These are phyloP conservation scores for Prunella vulgaris DNA, from an alignment of 257 asterid genomes.

Conservation along the genomic window DNA sequence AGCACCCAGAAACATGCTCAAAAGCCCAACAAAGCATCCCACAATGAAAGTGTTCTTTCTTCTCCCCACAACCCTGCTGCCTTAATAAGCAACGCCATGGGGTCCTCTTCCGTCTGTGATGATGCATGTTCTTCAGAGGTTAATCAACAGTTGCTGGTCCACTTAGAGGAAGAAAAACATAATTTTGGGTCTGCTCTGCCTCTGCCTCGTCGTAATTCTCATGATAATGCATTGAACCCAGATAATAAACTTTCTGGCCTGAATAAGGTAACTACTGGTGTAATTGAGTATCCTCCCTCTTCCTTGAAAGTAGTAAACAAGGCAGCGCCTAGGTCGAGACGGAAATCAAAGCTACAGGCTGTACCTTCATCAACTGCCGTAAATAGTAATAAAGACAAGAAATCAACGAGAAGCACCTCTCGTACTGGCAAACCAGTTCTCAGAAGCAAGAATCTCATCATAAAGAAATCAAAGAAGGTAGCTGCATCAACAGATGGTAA, in stretches of 20 bases:
- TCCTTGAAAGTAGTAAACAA: constrained; percentile 37
- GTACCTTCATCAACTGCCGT: constrained; percentile 44
- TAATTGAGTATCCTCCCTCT: constrained; percentile 27
- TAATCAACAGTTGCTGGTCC: constrained; percentile 21
- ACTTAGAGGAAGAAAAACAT: constrained; percentile 30
- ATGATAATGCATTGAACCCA: constrained; percentile 24
- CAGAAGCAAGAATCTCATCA: constrained; percentile 46
- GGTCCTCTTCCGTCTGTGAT: too few relatives aligned
- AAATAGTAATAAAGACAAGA: constrained; percentile 45
- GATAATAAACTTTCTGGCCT: constrained; percentile 23
- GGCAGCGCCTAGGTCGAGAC: constrained; percentile 46
- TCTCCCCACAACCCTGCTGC: constrained; percentile 24
- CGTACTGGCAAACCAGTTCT: constrained; percentile 49
- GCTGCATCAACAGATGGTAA: constrained; percentile 22
- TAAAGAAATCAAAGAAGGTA: constrained; percentile 51
- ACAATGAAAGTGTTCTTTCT: constrained; percentile 20
- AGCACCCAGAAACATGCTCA: constrained; percentile 16
- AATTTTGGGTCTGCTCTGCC: constrained; percentile 20
- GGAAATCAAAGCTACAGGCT: constrained; percentile 49
- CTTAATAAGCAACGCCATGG: too few relatives aligned
- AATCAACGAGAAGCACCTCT: too few relatives aligned
- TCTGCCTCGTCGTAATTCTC: constrained; percentile 16
- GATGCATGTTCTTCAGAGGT: constrained; percentile 27
- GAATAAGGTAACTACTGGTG: constrained; percentile 25
- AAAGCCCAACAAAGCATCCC: constrained; percentile 24